phyloP scores from a whole-genome alignment of 306 rosid genomes.

The Medicago lupulina region DNA sequence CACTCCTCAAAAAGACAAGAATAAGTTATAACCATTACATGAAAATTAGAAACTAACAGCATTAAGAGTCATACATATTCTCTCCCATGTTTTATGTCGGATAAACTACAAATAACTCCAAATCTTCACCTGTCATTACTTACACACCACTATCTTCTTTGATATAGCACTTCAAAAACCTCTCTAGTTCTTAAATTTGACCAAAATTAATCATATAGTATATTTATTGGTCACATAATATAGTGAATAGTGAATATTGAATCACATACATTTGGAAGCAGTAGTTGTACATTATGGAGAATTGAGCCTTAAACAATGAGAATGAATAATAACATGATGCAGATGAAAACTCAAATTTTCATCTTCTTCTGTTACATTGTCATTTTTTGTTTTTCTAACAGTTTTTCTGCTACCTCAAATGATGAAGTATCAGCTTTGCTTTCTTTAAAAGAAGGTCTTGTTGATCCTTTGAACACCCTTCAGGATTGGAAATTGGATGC shows the following conservation, averaged over 20 bases:
- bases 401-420: constrained; percentile 45
- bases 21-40: constrained; percentile 15
- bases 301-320: constrained; percentile 42
- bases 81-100: constrained; percentile 90
- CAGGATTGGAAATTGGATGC: constrained; percentile 65
- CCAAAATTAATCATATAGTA: constrained; percentile 44
- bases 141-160: constrained; percentile 57
- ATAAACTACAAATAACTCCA: constrained; percentile 76
- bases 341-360: constrained; percentile 53
- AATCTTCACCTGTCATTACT: constrained; percentile 59
- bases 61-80: constrained; percentile 69
- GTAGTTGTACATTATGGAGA: constrained; percentile 59
- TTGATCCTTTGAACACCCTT: constrained; percentile 68
- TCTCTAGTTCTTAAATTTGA: constrained; percentile 52
- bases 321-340: constrained; percentile 52
- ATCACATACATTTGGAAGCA: constrained; percentile 34
- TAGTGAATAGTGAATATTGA: constrained; percentile 19
- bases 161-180: constrained; percentile 55
- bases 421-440: constrained; percentile 75
- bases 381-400: constrained; percentile 37
- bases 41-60: constrained; percentile 46
- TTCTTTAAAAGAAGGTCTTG: constrained; percentile 67
- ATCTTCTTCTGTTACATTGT: constrained; percentile 58
- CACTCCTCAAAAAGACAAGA: constrained; percentile 50
- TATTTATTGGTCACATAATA: constrained; percentile 51